phyloP scores from a whole-genome alignment of 176 grass and related monocot genomes.

The Cenchrus purpureus region DNA sequence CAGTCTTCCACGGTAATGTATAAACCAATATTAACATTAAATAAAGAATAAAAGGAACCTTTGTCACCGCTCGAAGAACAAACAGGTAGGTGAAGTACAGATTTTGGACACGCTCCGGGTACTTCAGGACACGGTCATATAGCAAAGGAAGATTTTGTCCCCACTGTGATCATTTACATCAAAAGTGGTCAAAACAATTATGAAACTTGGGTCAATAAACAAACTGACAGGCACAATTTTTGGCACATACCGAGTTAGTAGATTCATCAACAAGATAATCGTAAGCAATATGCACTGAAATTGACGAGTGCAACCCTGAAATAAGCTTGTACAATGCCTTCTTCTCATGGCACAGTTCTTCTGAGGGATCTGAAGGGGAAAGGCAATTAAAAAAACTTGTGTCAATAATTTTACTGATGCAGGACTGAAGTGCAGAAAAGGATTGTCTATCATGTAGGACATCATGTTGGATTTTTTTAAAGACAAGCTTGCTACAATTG shows the following conservation, averaged over 20 bases:
- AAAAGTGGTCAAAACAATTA: constrained; percentile 29
- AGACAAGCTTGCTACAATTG: background rate
- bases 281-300: constrained; percentile 98
- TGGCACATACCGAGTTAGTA: constrained; percentile 61
- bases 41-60: constrained; percentile 56
- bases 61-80: constrained; percentile 95
- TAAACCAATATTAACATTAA: background rate
- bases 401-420: constrained; percentile 15
- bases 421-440: background rate
- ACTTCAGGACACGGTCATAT: constrained; percentile 85
- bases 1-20: background rate
- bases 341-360: constrained; percentile 87
- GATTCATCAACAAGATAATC: constrained; percentile 75
- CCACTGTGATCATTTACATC: constrained; percentile 65
- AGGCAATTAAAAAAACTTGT: constrained; percentile 2
- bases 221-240: background rate
- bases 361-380: constrained; percentile 77
- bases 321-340: constrained; percentile 93
- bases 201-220: constrained; percentile 20
- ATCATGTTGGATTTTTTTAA: constrained; percentile 8
- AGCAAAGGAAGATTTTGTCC: constrained; percentile 78
- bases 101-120: constrained; percentile 84
- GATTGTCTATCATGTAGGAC: background rate
- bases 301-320: constrained; percentile 94
- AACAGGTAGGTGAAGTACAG: constrained; percentile 93